Evolutionary conservation across 176 grass and related monocot genomes (phyloP), one percentile per base, ranked within the genome.

Genomic region (Eleusine coracana): DNA sequence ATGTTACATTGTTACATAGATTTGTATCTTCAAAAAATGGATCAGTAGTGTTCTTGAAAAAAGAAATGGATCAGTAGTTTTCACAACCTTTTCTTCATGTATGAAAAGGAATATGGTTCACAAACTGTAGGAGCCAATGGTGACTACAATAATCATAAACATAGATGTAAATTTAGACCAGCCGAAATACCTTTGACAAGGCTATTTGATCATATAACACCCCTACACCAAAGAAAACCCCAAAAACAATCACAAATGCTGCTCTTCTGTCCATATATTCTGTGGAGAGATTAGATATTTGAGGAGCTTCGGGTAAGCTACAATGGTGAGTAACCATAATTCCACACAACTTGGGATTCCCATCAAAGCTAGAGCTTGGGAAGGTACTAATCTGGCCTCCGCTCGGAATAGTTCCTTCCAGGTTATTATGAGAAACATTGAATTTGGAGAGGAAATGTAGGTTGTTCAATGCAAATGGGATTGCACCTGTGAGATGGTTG

Each of bases 281-380:
- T 16, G 23, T 56, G 44, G 83, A 28, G 20, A 8, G 12, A 61
- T 9, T 60, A 17, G 5, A 68, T 2, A 5, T 37, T 23, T 41
- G 37, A 80, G 17, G 23, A 20, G 1, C 20, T 68, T 75, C 38
- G 23, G 21, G 25, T 16, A 6, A 69, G 52, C 1, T 2, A 7
- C 67, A 79, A 15, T 13, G 42, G 18, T 73, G 50, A 37, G 8
- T 29, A 40, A 86, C 10, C 70, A 70, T 14, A 77, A 17, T 14
- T 0, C 83, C 77, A 80, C 83, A 89, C 7, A 89, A 8, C 29
- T 72, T 82, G 10, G 88, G 72, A 20, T 90, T 87, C 5, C 88
- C 83, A 18, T 82, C 83, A 21, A 78, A 90, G 39, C 83, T 90
- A 51, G 78, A 86, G 5, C 1, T 18, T 12, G 50, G 54, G 70